Conservation (phyloP, 2,329 filamentous ascomycete species). For the Trichoderma harzianum region DNA sequence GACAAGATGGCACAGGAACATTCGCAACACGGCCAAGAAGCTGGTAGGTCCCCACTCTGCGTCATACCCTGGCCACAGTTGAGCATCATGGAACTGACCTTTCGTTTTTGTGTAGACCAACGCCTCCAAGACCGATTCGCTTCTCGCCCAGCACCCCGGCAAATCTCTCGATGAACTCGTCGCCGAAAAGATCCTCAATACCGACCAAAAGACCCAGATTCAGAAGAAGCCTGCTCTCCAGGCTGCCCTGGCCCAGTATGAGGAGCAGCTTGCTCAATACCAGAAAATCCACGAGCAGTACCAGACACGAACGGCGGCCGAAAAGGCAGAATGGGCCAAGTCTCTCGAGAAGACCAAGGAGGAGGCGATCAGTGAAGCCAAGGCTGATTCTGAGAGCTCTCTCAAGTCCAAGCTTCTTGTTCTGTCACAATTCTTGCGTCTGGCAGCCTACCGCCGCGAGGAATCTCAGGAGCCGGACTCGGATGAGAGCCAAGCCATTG, state of each 20-base stretch:
- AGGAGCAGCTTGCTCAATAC: constrained; percentile 71
- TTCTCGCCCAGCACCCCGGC: constrained; percentile 66
- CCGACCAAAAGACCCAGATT: constrained; percentile 73
- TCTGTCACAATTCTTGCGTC: constrained; percentile 74
- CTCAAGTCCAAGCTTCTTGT: constrained; percentile 64
- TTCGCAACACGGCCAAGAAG: constrained; percentile 93
- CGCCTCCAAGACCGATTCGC: constrained; percentile 66
- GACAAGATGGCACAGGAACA: constrained; percentile 56
- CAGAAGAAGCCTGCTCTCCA: constrained; percentile 73
- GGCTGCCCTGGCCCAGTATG: constrained; percentile 63
- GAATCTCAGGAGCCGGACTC: constrained; percentile 62
- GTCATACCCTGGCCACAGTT: background rate
- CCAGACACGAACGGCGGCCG: constrained; percentile 55
- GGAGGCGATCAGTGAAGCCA: constrained; percentile 49
- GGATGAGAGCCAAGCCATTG: constrained; percentile 76
- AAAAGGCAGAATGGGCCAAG: constrained; percentile 61
- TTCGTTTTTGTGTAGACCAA: constrained; percentile 49
- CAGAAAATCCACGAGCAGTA: constrained; percentile 74
- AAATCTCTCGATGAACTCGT: constrained; percentile 73
- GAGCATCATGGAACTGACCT: background rate
- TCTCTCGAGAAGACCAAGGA: constrained; percentile 53
- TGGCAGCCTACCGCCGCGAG: constrained; percentile 71
- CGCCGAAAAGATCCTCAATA: constrained; percentile 68
- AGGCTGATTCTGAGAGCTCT: constrained; percentile 49
- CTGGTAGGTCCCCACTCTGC: constrained; percentile 61